These are phyloP conservation scores for Solanum tarapatanum DNA, from an alignment of 257 asterid genomes.

Conservation along the genomic window DNA sequence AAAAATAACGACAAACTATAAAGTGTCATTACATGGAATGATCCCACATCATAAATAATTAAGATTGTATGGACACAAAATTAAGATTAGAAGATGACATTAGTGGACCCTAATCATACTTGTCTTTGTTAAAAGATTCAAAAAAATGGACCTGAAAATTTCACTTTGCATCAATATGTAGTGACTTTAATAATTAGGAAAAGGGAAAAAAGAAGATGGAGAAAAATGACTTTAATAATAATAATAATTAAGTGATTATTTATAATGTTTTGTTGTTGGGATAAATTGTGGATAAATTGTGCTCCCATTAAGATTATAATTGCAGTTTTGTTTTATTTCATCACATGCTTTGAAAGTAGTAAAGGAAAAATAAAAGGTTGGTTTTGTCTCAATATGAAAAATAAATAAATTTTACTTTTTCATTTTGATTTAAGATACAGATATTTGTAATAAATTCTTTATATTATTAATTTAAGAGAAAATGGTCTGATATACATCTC, in stretches of 20 bases:
- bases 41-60: not conserved
- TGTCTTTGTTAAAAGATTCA: not conserved
- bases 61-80: not conserved
- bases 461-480: too few relatives aligned
- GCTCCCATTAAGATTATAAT: not conserved
- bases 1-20: constrained; percentile 11
- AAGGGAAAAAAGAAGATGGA: not conserved
- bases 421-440: not conserved
- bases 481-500: too few relatives aligned
- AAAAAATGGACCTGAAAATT: not conserved
- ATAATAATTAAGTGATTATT: not conserved
- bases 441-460: too few relatives aligned
- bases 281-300: not conserved
- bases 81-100: not conserved
- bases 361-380: not conserved
- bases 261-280: not conserved
- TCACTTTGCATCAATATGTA: not conserved
- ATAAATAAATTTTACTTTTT: not conserved
- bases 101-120: not conserved
- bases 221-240: not conserved
- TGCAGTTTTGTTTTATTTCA: not conserved
- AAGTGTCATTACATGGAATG: not conserved
- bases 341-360: not conserved
- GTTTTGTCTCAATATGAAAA: not conserved
- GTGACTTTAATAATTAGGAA: not conserved